phyloP scores from a whole-genome alignment of 2,329 filamentous ascomycete genomes.

The Periglandula ipomoeae region DNA sequence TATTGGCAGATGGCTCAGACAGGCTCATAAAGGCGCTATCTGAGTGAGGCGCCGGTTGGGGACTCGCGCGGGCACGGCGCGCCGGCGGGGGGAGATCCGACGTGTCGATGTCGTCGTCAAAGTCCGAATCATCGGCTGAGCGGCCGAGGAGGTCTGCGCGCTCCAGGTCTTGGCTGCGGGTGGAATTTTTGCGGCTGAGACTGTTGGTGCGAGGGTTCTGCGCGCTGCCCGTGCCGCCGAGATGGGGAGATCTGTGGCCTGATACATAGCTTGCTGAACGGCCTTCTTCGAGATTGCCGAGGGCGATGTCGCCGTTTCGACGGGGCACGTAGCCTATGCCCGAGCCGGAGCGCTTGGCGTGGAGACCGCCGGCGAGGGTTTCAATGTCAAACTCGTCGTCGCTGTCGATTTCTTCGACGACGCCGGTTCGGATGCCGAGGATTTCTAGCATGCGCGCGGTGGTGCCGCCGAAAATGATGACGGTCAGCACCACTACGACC shows the following conservation, averaged over 20 bases:
- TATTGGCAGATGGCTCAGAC: conserved; percentile 19
- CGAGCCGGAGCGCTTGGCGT: conserved; percentile 69
- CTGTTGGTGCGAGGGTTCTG: conserved; percentile 39
- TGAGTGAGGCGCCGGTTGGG: conserved; percentile 16
- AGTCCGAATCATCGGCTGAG: conserved; percentile 45
- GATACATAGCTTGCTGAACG: conserved; percentile 42
- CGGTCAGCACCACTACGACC: conserved; percentile 91
- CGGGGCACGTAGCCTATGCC: conserved; percentile 72
- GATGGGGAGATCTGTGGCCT: conserved; percentile 41
- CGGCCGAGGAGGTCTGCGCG: conserved; percentile 46
- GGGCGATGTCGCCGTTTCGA: conserved; percentile 50
- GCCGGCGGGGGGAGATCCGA: conserved; percentile 58
- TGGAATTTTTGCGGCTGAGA: conserved; percentile 43
- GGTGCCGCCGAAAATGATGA: conserved; percentile 97
- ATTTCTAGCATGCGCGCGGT: conserved; percentile 98
- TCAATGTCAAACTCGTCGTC: conserved; percentile 99
- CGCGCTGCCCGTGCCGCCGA: conserved; percentile 22
- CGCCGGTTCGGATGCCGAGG: conserved; percentile 87
- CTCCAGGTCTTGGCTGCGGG: conserved; percentile 38
- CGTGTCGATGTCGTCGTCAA: conserved; percentile 55
- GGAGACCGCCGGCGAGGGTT: conserved; percentile 58
- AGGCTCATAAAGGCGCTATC: conserved; percentile 23
- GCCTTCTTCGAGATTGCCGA: conserved; percentile 39
- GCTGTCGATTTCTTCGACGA: conserved; percentile 93
- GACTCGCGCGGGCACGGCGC: conserved; percentile 23